Evolutionary conservation across 1,284 basidiomycete species (phyloP).

Genomic region (Moesziomyces aphidis): DNA sequence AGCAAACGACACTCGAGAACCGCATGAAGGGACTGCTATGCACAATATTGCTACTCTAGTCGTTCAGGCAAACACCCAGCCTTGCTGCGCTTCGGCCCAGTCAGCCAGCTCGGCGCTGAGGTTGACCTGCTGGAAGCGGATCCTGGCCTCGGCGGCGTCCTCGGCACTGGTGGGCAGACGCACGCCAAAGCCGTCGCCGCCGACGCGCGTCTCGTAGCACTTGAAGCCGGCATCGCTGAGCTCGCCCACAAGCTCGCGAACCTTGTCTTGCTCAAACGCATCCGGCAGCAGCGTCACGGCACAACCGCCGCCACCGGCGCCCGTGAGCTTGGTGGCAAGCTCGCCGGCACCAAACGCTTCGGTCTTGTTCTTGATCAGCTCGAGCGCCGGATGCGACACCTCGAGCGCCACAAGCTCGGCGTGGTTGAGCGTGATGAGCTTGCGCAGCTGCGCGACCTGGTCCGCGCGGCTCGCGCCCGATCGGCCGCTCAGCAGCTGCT

Average conservation of each 20-base stretch:
- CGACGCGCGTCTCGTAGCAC: slow-evolving; percentile 90
- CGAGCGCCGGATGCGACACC: slow-evolving; percentile 91
- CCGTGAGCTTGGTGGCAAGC: slow-evolving; percentile 95
- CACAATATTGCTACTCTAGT: too few relatives aligned
- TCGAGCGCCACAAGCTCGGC: slow-evolving; percentile 84
- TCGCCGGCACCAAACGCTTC: slow-evolving; percentile 72
- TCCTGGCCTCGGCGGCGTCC: slow-evolving; percentile 25
- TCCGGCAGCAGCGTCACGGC: slow-evolving; percentile 95
- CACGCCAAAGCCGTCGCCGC: slow-evolving; percentile 90
- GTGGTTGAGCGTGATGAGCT: slow-evolving; percentile 85
- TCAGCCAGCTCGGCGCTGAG: slow-evolving; percentile 19
- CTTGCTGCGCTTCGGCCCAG: slow-evolving; percentile 25
- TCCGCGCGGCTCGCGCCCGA: slow-evolving; percentile 28
- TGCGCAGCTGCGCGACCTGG: slow-evolving; percentile 34
- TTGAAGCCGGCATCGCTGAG: slow-evolving; percentile 75
- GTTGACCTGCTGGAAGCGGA: slow-evolving; percentile 23
- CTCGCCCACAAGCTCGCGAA: slow-evolving; percentile 36
- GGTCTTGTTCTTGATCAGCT: slow-evolving; percentile 82
- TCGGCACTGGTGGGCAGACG: slow-evolving; percentile 70
- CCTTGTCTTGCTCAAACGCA: slow-evolving; percentile 70
- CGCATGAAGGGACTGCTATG: neutral
- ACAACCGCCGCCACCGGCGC: slow-evolving; percentile 98
- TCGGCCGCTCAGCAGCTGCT: slow-evolving; percentile 37
- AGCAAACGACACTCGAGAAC: neutral
- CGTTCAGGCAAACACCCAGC: slow-evolving; percentile 29